A percentile compares a stretch with the other conserved stretches of the same genome.
Evolutionary conservation across 73 alveolate species (phyloP).

Genomic region (Symbiodinium pilosum): DNA sequence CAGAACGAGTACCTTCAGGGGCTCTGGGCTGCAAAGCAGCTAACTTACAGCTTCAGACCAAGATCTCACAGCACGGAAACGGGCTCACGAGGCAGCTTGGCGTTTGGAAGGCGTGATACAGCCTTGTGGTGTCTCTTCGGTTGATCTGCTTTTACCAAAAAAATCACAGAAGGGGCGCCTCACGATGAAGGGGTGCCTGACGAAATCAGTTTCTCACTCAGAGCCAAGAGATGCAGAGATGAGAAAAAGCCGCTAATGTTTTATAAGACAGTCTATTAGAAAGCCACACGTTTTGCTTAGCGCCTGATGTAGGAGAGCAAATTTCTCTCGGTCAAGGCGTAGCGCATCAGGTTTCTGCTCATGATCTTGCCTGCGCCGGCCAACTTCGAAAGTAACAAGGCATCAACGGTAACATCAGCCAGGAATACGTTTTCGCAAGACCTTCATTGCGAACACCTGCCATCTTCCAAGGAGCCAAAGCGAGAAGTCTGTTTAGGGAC

Average conservation of each 20-base stretch:
- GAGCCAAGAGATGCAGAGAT: neutral
- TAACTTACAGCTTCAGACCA: neutral
- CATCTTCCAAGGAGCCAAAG: neutral
- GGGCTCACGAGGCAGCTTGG: conserved; percentile 93
- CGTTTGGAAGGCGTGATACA: conserved; percentile 97
- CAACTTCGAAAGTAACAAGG: neutral
- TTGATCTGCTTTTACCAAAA: neutral
- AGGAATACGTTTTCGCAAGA: conserved; percentile 95
- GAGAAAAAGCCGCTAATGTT: too few species aligned
- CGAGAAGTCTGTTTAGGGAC: too few species aligned
- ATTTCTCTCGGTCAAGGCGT: conserved; percentile 98
- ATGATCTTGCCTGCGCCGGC: conserved; percentile 62
- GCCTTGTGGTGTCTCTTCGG: neutral
- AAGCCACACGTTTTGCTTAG: too few species aligned
- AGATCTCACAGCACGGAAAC: neutral
- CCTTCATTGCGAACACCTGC: conserved; percentile 97
- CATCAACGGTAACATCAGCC: neutral
- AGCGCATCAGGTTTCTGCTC: conserved; percentile 97
- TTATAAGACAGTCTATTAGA: too few species aligned
- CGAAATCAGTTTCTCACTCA: too few species aligned
- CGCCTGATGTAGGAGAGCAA: conserved; percentile 96
- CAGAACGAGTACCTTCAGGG: conserved; percentile 96
- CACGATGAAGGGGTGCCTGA: conserved; percentile 78
- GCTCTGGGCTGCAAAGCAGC: neutral
- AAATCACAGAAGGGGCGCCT: neutral